Base-by-base conservation (phyloP, 257 asterid species). In the Solanum chaucha region DNA sequence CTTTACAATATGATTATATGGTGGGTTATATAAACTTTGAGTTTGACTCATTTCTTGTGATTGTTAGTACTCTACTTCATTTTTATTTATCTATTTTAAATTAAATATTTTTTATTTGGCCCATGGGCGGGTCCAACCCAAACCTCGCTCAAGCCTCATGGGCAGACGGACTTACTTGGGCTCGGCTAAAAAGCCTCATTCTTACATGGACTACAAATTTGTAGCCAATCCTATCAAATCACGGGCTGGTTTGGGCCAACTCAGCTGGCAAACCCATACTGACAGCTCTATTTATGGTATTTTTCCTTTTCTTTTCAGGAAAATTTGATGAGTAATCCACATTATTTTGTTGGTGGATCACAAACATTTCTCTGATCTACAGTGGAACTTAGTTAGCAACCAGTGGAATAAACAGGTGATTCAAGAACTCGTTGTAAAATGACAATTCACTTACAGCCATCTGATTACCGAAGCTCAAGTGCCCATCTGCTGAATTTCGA, bases 401-500 rank as follows among this genome's bases (percentile, higher is more conserved):
- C 87, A 55, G 48, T 72, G 82, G 38, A 9, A 72, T 51, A 64
- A 44, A 72, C 55, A 72, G 35, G 59, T 70, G 73, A 86, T 38
- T n/a, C 55, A 51, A 48, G 84, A 34, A 86, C 71, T 12, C 32
- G 0, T 44, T 30, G 72, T 51, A 12, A 83, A 30, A 88, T 44
- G 20, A 86, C 22, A 68, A 30, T 84, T 61, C 48, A 92, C 99
- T 89, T 92, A 97, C 99, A 48, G 96, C 98, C 98, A 95, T 95
- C 90, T 97, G 99, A 89, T 90, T 87, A 74, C 98, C 98, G 90
- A 91, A 97, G 88, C 89, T 92, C 75, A 96, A 89, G 88, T 92
- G 93, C 48, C 98, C 98, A 86, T 97, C 99, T 59, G 92, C 90
- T 70, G 94, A 92, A 91, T 90, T 94, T 91, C 98, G 95, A 78